These are phyloP conservation scores for Forsythia viridissima DNA, from an alignment of 257 asterid species.

Conservation along the genomic window DNA sequence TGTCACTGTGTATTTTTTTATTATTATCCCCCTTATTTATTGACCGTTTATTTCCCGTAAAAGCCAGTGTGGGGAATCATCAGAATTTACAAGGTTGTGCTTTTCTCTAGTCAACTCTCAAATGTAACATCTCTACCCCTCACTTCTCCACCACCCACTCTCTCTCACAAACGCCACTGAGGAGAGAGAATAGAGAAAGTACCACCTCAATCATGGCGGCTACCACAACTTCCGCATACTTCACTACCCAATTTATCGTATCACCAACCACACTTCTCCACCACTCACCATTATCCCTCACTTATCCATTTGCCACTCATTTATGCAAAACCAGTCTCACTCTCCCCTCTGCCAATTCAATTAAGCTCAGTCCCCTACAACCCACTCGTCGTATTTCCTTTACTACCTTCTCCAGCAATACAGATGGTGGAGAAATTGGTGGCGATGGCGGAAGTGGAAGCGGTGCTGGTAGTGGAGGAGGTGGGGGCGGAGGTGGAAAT, in stretches of 20 bases:
- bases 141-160: background rate
- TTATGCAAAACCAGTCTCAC: constrained; percentile 13
- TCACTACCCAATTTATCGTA: constrained; percentile 25
- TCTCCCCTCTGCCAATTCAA: constrained; percentile 27
- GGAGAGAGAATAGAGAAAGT: background rate
- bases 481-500: constrained; percentile 33
- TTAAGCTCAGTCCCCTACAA: constrained; percentile 27
- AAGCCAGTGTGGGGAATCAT: too few species aligned
- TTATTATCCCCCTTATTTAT: too few species aligned
- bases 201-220: constrained; percentile 11
- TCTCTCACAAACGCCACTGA: background rate
- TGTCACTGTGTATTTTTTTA: too few species aligned
- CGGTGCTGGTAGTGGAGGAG: constrained; percentile 28
- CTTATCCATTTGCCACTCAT: constrained; percentile 28
- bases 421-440: constrained; percentile 5
- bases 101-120: background rate
- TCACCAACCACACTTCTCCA: constrained; percentile 25
- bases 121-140: background rate
- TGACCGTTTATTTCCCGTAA: too few species aligned
- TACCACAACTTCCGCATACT: constrained; percentile 39
- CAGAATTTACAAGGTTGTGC: background rate
- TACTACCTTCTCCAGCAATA: constrained; percentile 34
- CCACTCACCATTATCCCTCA: constrained; percentile 26
- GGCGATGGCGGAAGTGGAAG: constrained; percentile 20
- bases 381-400: constrained; percentile 39